Evolutionary conservation across 257 asterid species (phyloP).

Genomic region (Solanum arcanum): DNA sequence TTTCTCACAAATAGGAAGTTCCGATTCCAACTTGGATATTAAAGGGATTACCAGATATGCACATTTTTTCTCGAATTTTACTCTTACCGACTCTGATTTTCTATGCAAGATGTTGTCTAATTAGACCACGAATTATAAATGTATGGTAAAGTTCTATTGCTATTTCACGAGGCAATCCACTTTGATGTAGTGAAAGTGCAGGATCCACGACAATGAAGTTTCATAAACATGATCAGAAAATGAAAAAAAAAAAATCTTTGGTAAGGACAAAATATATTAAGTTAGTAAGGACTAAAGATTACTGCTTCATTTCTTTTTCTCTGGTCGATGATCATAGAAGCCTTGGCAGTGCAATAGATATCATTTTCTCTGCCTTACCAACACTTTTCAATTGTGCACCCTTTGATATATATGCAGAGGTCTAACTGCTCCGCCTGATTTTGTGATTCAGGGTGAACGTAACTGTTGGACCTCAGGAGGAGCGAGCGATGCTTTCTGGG

Average conservation of each 20-base stretch:
- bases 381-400: not conserved
- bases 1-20: not conserved
- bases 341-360: not conserved
- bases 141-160: not conserved
- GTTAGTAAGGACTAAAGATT: not conserved
- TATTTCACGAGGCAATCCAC: not conserved
- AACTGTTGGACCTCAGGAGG: conserved; percentile 59
- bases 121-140: not conserved
- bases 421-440: not conserved
- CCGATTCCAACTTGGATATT: not conserved
- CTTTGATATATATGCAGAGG: not conserved
- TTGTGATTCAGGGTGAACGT: conserved; percentile 38
- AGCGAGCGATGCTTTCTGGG: conserved; percentile 73
- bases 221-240: too few species aligned
- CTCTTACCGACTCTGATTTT: not conserved
- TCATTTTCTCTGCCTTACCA: not conserved
- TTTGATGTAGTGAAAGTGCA: too few species aligned
- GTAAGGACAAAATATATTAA: too few species aligned
- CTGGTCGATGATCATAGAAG: not conserved
- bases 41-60: not conserved
- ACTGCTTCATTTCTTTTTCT: not conserved
- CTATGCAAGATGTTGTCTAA: not conserved
- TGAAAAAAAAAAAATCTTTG: too few species aligned
- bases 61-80: not conserved
- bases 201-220: too few species aligned